These are phyloP conservation scores for Picochlorum sp. DNA, from an alignment of 139 green algal genomes.

Conservation along the genomic window DNA sequence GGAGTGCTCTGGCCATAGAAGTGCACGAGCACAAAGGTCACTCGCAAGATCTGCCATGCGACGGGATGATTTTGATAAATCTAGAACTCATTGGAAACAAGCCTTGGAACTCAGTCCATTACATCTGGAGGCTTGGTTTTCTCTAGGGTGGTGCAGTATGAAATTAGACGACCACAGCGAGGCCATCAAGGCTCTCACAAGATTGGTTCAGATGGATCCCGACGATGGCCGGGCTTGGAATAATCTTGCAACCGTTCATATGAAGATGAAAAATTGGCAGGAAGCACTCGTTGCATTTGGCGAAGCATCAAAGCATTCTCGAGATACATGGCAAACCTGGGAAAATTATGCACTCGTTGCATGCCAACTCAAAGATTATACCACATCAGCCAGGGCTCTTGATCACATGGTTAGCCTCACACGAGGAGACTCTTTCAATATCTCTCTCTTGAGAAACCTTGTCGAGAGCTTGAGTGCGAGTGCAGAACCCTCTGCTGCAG, in stretches of 20 bases:
- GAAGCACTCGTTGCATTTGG: slow-evolving; percentile 31
- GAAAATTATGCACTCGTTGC: slow-evolving; percentile 65
- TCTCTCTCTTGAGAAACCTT: slow-evolving; percentile 34
- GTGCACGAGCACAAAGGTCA: slow-evolving; percentile 61
- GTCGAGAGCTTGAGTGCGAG: slow-evolving; percentile 8
- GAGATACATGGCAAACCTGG: slow-evolving; percentile 83
- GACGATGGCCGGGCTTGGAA: slow-evolving; percentile 90
- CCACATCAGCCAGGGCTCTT: slow-evolving; percentile 35
- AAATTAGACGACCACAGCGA: slow-evolving; percentile 32
- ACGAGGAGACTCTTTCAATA: slow-evolving; percentile 31
- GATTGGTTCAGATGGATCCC: slow-evolving; percentile 59
- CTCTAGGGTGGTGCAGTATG: slow-evolving; percentile 68
- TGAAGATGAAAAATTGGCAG: slow-evolving; percentile 35
- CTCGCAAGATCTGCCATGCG: slow-evolving; percentile 43
- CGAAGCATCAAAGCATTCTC: slow-evolving; percentile 63
- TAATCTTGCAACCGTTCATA: slow-evolving; percentile 85
- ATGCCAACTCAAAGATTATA: slow-evolving; percentile 14
- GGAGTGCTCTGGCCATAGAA: slow-evolving; percentile 49
- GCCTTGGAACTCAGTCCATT: slow-evolving; percentile 81
- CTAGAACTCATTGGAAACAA: slow-evolving; percentile 55
- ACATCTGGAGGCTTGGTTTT: slow-evolving; percentile 82
- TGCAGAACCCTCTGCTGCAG: not conserved
- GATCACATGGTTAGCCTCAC: slow-evolving; percentile 45
- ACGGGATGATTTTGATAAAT: slow-evolving; percentile 35
- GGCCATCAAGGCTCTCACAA: slow-evolving; percentile 58